Base-by-base conservation (phyloP, 1,284 basidiomycete genomes). In the Irpex sp. region DNA sequence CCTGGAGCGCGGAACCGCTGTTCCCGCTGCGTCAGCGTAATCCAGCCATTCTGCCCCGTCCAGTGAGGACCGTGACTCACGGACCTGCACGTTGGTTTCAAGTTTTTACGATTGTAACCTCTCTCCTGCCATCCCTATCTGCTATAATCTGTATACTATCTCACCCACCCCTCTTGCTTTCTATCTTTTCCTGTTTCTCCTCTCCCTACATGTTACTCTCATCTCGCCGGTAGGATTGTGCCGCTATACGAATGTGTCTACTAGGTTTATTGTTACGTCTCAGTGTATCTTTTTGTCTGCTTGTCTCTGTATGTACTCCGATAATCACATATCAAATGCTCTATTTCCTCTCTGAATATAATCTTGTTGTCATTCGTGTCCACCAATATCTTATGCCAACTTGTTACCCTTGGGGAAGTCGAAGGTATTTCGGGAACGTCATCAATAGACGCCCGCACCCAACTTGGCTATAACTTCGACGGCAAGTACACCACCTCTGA, bases 1-100 rank as follows among this genome's bases (percentile, higher is more conserved):
- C 57, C 61, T 79, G 17, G 78, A 79, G 65, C 74, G 75, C 34
- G 77, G 74, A 4, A 59, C 67, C 8, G 60, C 65, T 8, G 48
- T 58, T 31, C 63, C 65, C 21, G 57, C 65, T 7, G 31, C 54
- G 11, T 26, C 54, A 9, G 56, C 67, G 31, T 70, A 72, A 63
- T 60, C 71, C 26, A 26, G 26, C 26, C 19, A 3, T 9, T 59
- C 40, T 19, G 37, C 15, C 40, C 19, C 8, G 36, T 21, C 38
- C 37, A 17, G 26, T 15, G 40, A 11, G 40, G 40, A 44, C 15
- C 8, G 40, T 9, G 11, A 44, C 40, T 11, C 15, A 44, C 15
- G 40, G 40, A 44, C 40, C 15, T 44, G 15, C 40, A 15, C 11
- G 40, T 44, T 2, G 8, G 40, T 44, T 26, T 26, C 26, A 26